Conservation (phyloP, 2,329 filamentous ascomycete genomes). For the Fusarium sp. region DNA sequence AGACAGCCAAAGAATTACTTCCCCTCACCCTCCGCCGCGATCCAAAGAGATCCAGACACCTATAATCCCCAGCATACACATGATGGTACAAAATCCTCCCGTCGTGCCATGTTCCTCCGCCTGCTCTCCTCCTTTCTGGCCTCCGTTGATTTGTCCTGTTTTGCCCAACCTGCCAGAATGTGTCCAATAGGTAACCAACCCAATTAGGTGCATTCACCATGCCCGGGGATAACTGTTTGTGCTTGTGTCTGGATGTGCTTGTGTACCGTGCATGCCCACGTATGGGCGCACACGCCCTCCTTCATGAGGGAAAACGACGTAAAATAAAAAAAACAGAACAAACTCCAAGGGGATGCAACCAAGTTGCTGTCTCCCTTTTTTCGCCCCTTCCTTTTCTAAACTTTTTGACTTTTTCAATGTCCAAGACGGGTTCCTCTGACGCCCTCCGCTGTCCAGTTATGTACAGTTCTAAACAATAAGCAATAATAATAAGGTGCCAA, state of each 20-base stretch:
- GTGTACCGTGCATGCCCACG: constrained; percentile 17
- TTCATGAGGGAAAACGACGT: constrained; percentile 26
- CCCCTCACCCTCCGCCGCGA: constrained; percentile 38
- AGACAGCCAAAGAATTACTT: constrained; percentile 37
- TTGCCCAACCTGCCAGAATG: constrained; percentile 35
- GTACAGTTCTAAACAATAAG: constrained; percentile 48
- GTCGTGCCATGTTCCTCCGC: constrained; percentile 36
- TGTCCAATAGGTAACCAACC: constrained; percentile 17
- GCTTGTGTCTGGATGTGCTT: constrained; percentile 24
- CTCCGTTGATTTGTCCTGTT: constrained; percentile 32
- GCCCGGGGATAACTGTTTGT: constrained; percentile 36
- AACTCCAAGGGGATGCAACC: constrained; percentile 41
- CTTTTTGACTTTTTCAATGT: constrained; percentile 44
- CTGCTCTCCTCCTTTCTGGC: constrained; percentile 5
- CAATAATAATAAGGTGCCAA: constrained; percentile 40
- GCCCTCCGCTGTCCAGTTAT: constrained; percentile 40
- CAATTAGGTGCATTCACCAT: constrained; percentile 36
- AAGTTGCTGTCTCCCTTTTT: constrained; percentile 34
- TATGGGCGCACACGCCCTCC: constrained; percentile 21
- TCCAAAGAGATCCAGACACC: constrained; percentile 15
- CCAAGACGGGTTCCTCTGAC: constrained; percentile 39
- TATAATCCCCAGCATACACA: constrained; percentile 31
- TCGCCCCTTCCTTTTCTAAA: constrained; percentile 43
- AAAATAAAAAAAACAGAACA: constrained; percentile 30
- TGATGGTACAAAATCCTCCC: constrained; percentile 43